These are phyloP conservation scores for Clitoria ternatea DNA, from an alignment of 306 rosid species.

Conservation along the genomic window DNA sequence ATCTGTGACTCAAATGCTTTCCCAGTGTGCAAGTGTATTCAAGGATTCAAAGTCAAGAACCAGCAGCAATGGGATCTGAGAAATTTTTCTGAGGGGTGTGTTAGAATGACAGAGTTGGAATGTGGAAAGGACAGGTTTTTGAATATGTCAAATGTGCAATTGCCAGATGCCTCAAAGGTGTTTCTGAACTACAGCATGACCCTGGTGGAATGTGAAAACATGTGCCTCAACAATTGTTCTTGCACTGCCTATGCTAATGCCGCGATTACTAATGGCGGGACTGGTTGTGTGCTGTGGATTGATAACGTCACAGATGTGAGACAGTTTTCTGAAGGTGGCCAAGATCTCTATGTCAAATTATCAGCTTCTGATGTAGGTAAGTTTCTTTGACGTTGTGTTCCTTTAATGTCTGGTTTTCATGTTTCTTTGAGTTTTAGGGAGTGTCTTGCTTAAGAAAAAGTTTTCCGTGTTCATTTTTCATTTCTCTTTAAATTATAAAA, in stretches of 20 bases:
- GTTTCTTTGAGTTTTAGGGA: not conserved
- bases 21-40: slow-evolving; percentile 47
- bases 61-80: slow-evolving; percentile 43
- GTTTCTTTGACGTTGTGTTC: not conserved
- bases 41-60: slow-evolving; percentile 40
- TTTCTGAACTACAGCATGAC: slow-evolving; percentile 22
- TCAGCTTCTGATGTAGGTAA: slow-evolving; percentile 57
- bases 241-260: slow-evolving; percentile 44
- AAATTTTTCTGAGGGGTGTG: slow-evolving; percentile 37
- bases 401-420: not conserved
- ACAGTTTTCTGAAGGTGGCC: slow-evolving; percentile 15
- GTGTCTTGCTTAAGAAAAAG: no score
- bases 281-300: slow-evolving; percentile 46
- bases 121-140: slow-evolving; percentile 20
- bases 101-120: not conserved
- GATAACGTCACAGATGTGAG: slow-evolving; percentile 33
- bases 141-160: not conserved
- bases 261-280: slow-evolving; percentile 21
- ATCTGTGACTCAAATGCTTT: slow-evolving; percentile 50
- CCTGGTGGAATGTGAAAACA: slow-evolving; percentile 21
- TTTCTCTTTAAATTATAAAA: no score
- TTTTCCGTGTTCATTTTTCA: no score
- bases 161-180: slow-evolving; percentile 17
- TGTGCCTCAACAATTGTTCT: slow-evolving; percentile 41
- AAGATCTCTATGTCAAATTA: slow-evolving; percentile 37